Conservation (phyloP, 257 asterid species). For the Solanum clarkiae region DNA sequence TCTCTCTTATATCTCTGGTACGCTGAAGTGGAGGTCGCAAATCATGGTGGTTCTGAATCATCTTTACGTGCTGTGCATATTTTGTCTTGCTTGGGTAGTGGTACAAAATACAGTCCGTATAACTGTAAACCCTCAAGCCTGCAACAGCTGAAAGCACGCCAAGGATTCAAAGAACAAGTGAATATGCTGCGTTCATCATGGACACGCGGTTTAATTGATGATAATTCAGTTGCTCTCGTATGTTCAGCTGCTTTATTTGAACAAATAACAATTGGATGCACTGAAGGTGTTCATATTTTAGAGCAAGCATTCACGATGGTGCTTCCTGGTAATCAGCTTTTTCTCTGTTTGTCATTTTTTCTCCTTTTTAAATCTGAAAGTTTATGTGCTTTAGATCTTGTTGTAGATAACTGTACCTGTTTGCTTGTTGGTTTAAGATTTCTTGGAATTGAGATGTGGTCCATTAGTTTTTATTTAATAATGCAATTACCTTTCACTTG, state of each 20-base stretch:
- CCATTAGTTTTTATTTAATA: not conserved
- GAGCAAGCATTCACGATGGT: conserved; percentile 80
- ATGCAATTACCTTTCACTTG: not conserved
- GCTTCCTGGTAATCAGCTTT: conserved; percentile 65
- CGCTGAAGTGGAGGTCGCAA: conserved; percentile 71
- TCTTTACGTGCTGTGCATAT: conserved; percentile 69
- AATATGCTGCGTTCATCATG: conserved; percentile 44
- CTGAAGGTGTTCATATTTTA: conserved; percentile 54
- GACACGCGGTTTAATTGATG: conserved; percentile 74
- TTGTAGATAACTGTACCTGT: not conserved
- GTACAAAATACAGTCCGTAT: conserved; percentile 53
- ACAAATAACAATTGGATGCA: conserved; percentile 70
- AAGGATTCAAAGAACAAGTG: conserved; percentile 78
- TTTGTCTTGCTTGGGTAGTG: conserved; percentile 80
- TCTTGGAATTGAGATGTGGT: not conserved
- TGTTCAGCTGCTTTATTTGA: conserved; percentile 84
- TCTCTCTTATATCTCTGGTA: conserved; percentile 86
- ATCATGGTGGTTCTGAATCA: conserved; percentile 38
- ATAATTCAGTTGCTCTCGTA: conserved; percentile 61
- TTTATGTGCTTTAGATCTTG: not conserved
- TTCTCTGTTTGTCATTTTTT: not conserved
- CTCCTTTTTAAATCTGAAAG: not conserved
- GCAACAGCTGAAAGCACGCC: conserved; percentile 79
- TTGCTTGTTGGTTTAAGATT: not conserved
- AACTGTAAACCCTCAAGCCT: conserved; percentile 53